These are phyloP conservation scores for Scheffersomyces ergatensis DNA, from an alignment of 805 yeast genomes.

Conservation along the genomic window DNA sequence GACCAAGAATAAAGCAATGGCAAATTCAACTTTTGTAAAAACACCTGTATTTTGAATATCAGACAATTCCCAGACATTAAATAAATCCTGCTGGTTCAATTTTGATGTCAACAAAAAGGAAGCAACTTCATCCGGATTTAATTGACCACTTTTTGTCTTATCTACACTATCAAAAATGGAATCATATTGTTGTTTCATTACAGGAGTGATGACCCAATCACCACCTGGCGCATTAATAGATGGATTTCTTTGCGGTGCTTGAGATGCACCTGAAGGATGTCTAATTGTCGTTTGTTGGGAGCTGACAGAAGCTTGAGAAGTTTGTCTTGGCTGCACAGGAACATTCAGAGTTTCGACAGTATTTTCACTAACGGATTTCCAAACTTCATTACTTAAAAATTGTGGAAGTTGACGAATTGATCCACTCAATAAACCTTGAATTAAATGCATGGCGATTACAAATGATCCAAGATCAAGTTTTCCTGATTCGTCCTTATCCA, in stretches of 20 bases:
- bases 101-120: slow-evolving; percentile 86
- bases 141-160: slow-evolving; percentile 54
- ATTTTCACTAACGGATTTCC: slow-evolving; percentile 29
- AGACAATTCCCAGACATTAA: slow-evolving; percentile 91
- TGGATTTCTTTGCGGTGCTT: slow-evolving; percentile 6
- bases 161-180: slow-evolving; percentile 78
- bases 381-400: slow-evolving; percentile 36
- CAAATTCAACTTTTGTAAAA: slow-evolving; percentile 78
- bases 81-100: slow-evolving; percentile 78
- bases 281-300: slow-evolving; percentile 36
- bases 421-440: slow-evolving; percentile 76
- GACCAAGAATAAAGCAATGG: slow-evolving; percentile 90
- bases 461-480: slow-evolving; percentile 72
- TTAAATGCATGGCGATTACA: slow-evolving; percentile 90
- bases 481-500: slow-evolving; percentile 76
- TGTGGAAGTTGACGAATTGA: slow-evolving; percentile 55
- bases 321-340: slow-evolving; percentile 17
- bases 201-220: slow-evolving; percentile 69
- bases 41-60: slow-evolving; percentile 84
- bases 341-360: neutral
- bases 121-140: slow-evolving; percentile 81
- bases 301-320: slow-evolving; percentile 27
- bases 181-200: slow-evolving; percentile 76
- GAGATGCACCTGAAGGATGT: slow-evolving; percentile 18
- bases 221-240: slow-evolving; percentile 15